Evolutionary conservation across 2,329 filamentous ascomycete genomes (phyloP), one percentile per base, ranked within the genome.

Genomic region (Arthrobotrys entomopaga): DNA sequence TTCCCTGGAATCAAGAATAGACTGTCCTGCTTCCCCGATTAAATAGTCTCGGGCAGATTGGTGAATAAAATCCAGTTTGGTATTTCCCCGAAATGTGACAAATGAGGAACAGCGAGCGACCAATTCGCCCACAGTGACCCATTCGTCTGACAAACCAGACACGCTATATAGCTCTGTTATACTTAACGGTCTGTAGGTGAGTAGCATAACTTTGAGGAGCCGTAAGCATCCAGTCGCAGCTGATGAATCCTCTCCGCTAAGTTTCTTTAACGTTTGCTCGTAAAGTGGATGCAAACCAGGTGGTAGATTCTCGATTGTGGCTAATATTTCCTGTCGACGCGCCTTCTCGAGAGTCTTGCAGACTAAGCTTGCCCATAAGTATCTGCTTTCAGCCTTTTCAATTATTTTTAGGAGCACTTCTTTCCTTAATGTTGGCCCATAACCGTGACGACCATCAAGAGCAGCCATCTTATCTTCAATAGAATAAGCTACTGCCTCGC

Each of bases 21-120:
- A 54, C 53, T 67, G 46, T 46, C 67, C 76, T 50, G 75, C 43
- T 40, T 64, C 65, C 15, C 67, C 70, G 34, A 77, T 71, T 34
- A 80, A 54, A 54, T 77, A 79, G 43, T 80, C 79, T 76, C 77
- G 75, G 65, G 77, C 77, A 19, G 79, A 80, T 63, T 80, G 77
- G 65, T 80, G 78, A 69, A 79, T 73, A 61, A 80, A 80, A 7
- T 7, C 29, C 29, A 34, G 29, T 34, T 34, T 34, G 10, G 29
- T 34, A 34, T 34, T 34, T 10, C 29, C 29, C 29, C 79, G 77
- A 46, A 80, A 77, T 7, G 42, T 46, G 16, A 80, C 26, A 54
- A 80, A 78, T 56, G 79, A 80, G 61, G 78, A 76, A 75, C 78
- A 80, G 53, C 48, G 49, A 76, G 76, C 56, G 57, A 77, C 57